Conservation (phyloP, 305 asterid genomes). For the Plantago coronopus region DNA sequence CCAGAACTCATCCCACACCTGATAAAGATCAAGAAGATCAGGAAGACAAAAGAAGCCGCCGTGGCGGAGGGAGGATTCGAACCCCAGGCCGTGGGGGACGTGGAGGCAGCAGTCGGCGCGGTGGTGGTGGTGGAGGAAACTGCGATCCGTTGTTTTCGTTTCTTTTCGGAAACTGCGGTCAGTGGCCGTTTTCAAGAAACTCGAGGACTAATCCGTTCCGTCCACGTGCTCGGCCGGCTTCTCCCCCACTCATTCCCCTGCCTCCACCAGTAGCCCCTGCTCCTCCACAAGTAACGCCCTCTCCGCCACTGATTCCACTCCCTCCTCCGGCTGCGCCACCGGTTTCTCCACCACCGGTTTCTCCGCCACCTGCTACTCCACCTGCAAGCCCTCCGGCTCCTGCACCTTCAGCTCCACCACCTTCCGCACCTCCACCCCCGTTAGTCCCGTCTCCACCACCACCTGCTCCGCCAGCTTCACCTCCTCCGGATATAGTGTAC, state of each 20-base stretch:
- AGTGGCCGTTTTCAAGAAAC: conserved; percentile 58
- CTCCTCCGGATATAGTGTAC: conserved; percentile 27
- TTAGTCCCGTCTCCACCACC: conserved; percentile 27
- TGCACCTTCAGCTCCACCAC: conserved; percentile 25
- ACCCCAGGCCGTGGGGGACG: conserved; percentile 13
- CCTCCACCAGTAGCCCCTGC: conserved; percentile 28
- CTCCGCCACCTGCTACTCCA: conserved; percentile 19
- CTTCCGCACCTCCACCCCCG: conserved; percentile 25
- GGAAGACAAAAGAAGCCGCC: conserved; percentile 17
- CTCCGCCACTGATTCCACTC: conserved; percentile 28
- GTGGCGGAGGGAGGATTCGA: conserved; percentile 19
- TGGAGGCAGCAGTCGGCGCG: conserved; percentile 24
- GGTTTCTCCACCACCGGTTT: conserved; percentile 1
- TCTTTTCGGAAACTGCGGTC: conserved; percentile 61
- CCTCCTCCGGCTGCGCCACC: conserved; percentile 33
- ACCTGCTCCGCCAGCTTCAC: conserved; percentile 5
- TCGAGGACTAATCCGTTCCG: conserved; percentile 56
- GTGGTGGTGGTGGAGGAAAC: conserved; percentile 36
- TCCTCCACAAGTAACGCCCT: conserved; percentile 27
- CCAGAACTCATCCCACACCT: conserved; percentile 18
- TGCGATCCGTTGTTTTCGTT: conserved; percentile 63
- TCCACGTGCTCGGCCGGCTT: conserved; percentile 23
- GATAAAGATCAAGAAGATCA: too few species aligned
- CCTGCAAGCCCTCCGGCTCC: conserved; percentile 28
- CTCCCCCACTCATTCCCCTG: conserved; percentile 20